Evolutionary conservation across 805 yeast genomes (phyloP).

Genomic region (Tetrapisispora taiwanensis): DNA sequence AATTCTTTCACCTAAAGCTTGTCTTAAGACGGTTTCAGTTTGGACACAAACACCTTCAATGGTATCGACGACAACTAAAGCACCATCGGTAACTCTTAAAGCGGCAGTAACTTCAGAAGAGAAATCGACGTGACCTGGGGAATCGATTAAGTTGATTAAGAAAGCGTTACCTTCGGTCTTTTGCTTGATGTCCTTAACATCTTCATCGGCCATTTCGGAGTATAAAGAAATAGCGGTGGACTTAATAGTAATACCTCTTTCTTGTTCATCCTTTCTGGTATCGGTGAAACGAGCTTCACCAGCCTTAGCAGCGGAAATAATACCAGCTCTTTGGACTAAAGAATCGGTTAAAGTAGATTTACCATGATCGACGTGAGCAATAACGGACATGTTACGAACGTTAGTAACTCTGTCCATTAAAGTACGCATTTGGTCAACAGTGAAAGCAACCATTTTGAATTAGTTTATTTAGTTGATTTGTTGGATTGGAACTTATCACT

Average conservation of each 20-base stretch:
- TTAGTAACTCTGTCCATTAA: slow-evolving; percentile 99
- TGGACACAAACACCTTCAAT: slow-evolving; percentile 99
- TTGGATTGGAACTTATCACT: slow-evolving; percentile 2
- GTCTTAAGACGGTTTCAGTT: slow-evolving; percentile 98
- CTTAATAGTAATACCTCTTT: slow-evolving; percentile 98
- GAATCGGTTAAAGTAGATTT: slow-evolving; percentile 98
- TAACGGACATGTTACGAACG: slow-evolving; percentile 99
- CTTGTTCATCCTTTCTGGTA: slow-evolving; percentile 99
- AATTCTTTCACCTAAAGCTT: slow-evolving; percentile 97
- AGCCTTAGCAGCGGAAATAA: slow-evolving; percentile 97
- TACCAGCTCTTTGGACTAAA: slow-evolving; percentile 97
- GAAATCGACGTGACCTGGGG: slow-evolving; percentile 99
- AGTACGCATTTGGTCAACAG: slow-evolving; percentile 87
- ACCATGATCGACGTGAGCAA: slow-evolving; percentile 99
- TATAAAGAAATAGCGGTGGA: slow-evolving; percentile 95
- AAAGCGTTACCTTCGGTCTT: slow-evolving; percentile 78
- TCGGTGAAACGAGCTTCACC: slow-evolving; percentile 99
- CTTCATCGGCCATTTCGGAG: slow-evolving; percentile 64
- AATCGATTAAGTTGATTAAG: slow-evolving; percentile 95
- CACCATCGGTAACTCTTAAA: slow-evolving; percentile 99
- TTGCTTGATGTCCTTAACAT: slow-evolving; percentile 82
- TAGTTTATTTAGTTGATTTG: slow-evolving; percentile 2
- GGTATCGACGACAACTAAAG: slow-evolving; percentile 96
- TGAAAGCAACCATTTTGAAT: slow-evolving; percentile 34
- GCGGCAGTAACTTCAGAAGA: slow-evolving; percentile 99